Evolutionary conservation across 1,284 basidiomycete species (phyloP).

Genomic region (Ustilago xerochloae): DNA sequence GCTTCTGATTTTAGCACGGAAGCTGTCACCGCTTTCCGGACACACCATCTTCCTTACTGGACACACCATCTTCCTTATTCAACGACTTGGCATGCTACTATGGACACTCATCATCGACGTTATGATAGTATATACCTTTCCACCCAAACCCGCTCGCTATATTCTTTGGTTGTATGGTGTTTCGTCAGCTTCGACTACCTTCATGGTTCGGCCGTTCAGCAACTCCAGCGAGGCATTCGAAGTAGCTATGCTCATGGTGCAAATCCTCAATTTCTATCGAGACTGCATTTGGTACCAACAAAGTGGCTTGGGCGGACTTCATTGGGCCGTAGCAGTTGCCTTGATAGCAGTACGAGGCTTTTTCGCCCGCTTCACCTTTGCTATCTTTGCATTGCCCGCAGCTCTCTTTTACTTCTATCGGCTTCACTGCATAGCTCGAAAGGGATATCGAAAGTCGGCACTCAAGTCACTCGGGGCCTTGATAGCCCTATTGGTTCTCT

Average conservation of each 20-base stretch:
- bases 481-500: neutral
- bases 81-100: slow-evolving; percentile 8
- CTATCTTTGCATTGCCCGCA: slow-evolving; percentile 57
- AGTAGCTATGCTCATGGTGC: slow-evolving; percentile 37
- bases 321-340: slow-evolving; percentile 15
- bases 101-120: slow-evolving; percentile 23
- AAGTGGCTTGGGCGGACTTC: neutral
- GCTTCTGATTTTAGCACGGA: neutral
- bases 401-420: slow-evolving; percentile 1
- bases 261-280: neutral
- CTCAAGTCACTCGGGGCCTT: slow-evolving; percentile 8
- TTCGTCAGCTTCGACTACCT: slow-evolving; percentile 60
- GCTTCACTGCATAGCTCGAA: neutral
- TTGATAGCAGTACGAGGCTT: slow-evolving; percentile 42
- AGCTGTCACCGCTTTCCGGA: too few relatives aligned
- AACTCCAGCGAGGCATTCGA: slow-evolving; percentile 63
- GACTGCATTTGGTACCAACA: slow-evolving; percentile 10
- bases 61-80: slow-evolving; percentile 11
- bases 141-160: slow-evolving; percentile 5
- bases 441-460: neutral
- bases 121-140: slow-evolving; percentile 1
- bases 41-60: slow-evolving; percentile 7
- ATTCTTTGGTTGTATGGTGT: slow-evolving; percentile 49
- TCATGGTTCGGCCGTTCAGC: slow-evolving; percentile 66
- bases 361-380: slow-evolving; percentile 65